phyloP scores from a whole-genome alignment of 1,139 yeast genomes.

The Blastobotrys raffinosifermentans region DNA sequence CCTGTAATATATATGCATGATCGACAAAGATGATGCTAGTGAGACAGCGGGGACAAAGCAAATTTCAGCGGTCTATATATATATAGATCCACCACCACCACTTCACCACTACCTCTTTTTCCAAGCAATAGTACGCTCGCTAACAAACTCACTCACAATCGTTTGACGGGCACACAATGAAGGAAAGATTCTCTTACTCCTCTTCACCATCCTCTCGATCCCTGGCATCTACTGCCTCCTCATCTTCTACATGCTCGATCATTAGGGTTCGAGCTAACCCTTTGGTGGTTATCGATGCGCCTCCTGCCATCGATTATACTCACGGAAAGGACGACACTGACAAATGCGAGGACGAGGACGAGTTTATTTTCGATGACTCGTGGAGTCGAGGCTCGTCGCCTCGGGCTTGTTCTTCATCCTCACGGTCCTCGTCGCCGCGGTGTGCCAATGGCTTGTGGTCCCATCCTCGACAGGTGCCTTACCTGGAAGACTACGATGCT shows the following conservation, averaged over 20 bases:
- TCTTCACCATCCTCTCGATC: no score
- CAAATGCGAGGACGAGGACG: not conserved
- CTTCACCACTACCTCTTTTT: no score
- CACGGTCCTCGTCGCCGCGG: not conserved
- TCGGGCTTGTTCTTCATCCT: not conserved
- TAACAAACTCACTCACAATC: no score
- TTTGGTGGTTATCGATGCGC: constrained; percentile 10
- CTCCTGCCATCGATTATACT: constrained; percentile 9
- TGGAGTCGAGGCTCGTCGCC: not conserved
- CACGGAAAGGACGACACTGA: constrained; percentile 2
- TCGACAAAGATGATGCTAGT: no score
- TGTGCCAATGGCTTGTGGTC: no score
- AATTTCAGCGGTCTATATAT: no score
- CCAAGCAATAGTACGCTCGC: no score
- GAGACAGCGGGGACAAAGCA: no score
- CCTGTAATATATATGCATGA: no score
- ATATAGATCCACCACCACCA: no score
- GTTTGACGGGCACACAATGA: no score
- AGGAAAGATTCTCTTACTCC: no score
- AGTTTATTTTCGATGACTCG: not conserved
- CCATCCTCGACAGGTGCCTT: constrained; percentile 1
- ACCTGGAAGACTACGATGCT: constrained; percentile 1
- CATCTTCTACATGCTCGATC: constrained; percentile 3
- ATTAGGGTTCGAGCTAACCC: constrained; percentile 10
- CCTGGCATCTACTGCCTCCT: not conserved